Base-by-base conservation (phyloP, 164 flowering plant genomes). In the Vitis riparia region DNA sequence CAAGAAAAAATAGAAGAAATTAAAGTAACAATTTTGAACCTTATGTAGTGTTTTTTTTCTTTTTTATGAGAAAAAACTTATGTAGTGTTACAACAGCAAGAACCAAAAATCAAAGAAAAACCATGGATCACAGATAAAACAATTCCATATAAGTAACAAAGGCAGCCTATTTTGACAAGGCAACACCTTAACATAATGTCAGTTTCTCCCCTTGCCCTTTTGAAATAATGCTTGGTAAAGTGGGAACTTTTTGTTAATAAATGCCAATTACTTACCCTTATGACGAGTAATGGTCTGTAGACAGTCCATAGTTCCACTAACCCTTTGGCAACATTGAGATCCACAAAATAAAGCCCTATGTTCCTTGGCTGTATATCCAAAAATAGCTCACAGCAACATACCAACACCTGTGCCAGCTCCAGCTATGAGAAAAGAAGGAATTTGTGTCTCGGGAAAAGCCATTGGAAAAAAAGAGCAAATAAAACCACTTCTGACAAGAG, bases 241-340 rank as follows among this genome's bases (percentile, higher is more conserved):
- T 12, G 13, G 12, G 12, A 3, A 53, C 10, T 8, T 51, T 16
- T 19, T 0, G 48, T 15, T 52, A 62, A 13, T 6, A 2, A 48
- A 15, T 51, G 44, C 14, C 32, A 65, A 53, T 11, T 58, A 65
- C 80, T 81, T 73, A 83, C 90, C 77, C 67, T 78, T 82, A 49
- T 66, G 69, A 59, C 55, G 55, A 68, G 66, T 51, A 56, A 72
- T 55, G 67, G 64, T 62, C 59, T 48, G 68, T 53, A 74, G 64
- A 62, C 68, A 68, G 71, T 76, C 76, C 90, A 85, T 87, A 53
- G 69, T 75, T 81, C 69, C 71, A 62, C 83, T 83, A 86, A 70
- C 80, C 81, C 72, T 69, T 70, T 50, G 87, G 78, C 68, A 78
- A 67, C 87, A 84, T 84, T 59, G 78, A 78, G 57, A 73, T 78